Percentiles rank a stretch among this genome's conserved stretches.
Evolutionary conservation across 345 rosid species (phyloP).

Genomic region (Alliaria petiolata): DNA sequence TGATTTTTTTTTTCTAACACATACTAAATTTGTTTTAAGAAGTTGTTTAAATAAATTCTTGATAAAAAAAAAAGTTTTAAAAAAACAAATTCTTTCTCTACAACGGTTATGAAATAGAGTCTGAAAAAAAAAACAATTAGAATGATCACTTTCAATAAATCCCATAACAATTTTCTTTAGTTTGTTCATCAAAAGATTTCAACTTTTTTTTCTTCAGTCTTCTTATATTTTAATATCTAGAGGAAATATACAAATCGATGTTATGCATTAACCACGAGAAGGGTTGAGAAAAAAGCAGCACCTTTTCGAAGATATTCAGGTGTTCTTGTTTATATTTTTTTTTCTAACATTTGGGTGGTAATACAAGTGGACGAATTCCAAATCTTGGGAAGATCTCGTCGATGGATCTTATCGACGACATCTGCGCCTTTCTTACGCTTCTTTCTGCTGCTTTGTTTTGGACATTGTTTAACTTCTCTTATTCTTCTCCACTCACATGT

Average conservation of each 20-base stretch:
- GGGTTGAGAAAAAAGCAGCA: background rate
- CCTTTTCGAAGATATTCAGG: conserved; percentile 32
- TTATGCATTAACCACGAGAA: background rate
- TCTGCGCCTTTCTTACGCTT: conserved; percentile 33
- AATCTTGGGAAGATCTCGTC: conserved; percentile 39
- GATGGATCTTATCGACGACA: conserved; percentile 33
- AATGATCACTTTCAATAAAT: background rate
- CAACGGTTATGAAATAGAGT: background rate
- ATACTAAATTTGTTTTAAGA: background rate
- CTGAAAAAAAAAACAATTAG: background rate
- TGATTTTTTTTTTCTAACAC: background rate
- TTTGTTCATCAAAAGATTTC: background rate
- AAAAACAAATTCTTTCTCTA: background rate
- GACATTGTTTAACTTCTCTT: conserved; percentile 30
- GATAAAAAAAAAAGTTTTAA: background rate
- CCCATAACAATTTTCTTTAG: background rate
- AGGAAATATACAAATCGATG: background rate
- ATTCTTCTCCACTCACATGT: conserved; percentile 44
- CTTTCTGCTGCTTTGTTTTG: conserved; percentile 33
- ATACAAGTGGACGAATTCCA: conserved; percentile 34
- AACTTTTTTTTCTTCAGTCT: background rate
- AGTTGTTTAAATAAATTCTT: background rate
- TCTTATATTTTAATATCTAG: background rate
- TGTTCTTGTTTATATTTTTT: conserved; percentile 4
- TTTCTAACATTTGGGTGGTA: conserved; percentile 5